Conservation (phyloP, 768 basidiomycete species). For the Mycena vulgaris region DNA sequence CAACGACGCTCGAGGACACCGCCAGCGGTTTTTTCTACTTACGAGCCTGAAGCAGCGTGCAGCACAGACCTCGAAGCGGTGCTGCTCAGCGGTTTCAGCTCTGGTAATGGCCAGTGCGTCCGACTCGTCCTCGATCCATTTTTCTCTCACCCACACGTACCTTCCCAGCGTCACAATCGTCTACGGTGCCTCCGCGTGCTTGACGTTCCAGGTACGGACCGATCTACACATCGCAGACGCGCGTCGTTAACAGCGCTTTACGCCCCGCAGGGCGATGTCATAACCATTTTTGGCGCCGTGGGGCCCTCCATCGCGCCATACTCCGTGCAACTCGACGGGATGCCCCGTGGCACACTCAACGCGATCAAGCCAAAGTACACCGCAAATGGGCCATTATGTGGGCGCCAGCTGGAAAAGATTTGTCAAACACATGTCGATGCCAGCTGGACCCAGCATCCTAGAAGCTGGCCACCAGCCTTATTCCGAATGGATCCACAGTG, state of each 20-base stretch:
- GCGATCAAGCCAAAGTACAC: conserved; percentile 22
- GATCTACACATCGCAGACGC: no score
- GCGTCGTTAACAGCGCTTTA: no score
- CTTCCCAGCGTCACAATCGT: conserved; percentile 31
- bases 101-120: conserved; percentile 51
- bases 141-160: conserved; percentile 13
- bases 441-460: neutral
- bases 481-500: conserved; percentile 12
- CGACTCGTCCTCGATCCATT: neutral
- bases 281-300: conserved; percentile 54
- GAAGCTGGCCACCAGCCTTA: neutral
- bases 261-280: conserved; percentile 37
- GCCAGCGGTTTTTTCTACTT: conserved; percentile 50
- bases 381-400: neutral
- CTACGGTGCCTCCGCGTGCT: neutral
- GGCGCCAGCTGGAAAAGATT: neutral
- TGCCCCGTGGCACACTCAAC: conserved; percentile 34
- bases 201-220: no score
- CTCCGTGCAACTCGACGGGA: conserved; percentile 43
- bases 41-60: conserved; percentile 46
- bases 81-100: conserved; percentile 45
- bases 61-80: conserved; percentile 34
- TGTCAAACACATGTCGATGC: neutral
- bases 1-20: conserved; percentile 40
- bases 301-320: conserved; percentile 43